phyloP scores from a whole-genome alignment of 2,329 filamentous ascomycete genomes.

The Cytospora mali region DNA sequence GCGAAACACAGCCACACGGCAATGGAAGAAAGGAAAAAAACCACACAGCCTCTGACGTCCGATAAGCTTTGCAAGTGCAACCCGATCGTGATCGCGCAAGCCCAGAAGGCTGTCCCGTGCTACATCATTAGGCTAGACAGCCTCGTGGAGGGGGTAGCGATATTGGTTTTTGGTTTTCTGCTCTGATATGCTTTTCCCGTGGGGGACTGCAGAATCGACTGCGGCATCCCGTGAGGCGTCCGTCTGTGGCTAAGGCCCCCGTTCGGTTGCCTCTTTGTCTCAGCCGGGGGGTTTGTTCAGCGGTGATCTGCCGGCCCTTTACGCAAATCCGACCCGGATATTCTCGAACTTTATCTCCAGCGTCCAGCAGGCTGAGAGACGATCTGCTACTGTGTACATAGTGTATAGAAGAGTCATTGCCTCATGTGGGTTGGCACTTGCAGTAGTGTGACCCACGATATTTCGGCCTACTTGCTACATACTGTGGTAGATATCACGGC shows the following conservation, averaged over 20 bases:
- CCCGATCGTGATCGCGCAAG: slow-evolving; percentile 17
- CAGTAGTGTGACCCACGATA: slow-evolving; percentile 15
- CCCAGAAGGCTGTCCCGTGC: slow-evolving; percentile 6
- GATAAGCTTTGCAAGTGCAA: slow-evolving; percentile 8
- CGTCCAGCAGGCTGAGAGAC: slow-evolving; percentile 4
- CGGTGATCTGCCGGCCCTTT: slow-evolving; percentile 4
- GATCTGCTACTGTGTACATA: slow-evolving; percentile 2
- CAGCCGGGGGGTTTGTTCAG: slow-evolving; percentile 1
- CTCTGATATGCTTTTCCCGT: background rate
- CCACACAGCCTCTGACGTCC: slow-evolving; percentile 7
- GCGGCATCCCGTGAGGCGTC: slow-evolving; percentile 1
- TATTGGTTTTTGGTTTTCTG: background rate
- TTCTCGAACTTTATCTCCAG: background rate
- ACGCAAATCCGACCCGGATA: slow-evolving; percentile 19
- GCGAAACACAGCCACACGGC: slow-evolving; percentile 10
- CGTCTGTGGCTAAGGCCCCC: slow-evolving; percentile 1
- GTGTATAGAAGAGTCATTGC: too few relatives aligned
- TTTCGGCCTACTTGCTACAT: background rate
- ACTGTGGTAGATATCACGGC: too few relatives aligned
- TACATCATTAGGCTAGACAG: background rate
- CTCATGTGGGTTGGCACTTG: slow-evolving; percentile 14
- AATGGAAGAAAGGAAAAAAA: background rate
- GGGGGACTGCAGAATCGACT: slow-evolving; percentile 10
- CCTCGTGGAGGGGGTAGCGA: background rate
- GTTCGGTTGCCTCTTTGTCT: background rate